Base-by-base conservation (phyloP, 2,329 filamentous ascomycete genomes). In the Hirsutella thompsonii region DNA sequence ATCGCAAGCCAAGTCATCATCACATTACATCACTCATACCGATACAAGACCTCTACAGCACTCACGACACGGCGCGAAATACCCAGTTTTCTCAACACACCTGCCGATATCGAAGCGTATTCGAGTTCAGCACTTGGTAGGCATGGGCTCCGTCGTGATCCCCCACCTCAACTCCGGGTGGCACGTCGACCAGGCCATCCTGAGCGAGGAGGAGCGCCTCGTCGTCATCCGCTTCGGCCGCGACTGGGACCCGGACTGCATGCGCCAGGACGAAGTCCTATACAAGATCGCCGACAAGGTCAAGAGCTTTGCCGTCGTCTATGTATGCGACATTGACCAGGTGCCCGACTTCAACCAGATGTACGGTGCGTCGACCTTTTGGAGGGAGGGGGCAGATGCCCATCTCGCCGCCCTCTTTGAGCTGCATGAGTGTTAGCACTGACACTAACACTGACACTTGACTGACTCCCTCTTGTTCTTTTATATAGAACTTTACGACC, bases 141-240 rank as follows among this genome's bases (percentile, higher is more conserved):
- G 19, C 46, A 76, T 76, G 72, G 87, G 88, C 53, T 94, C 88
- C 54, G 84, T 95, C 47, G 84, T 94, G 38, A 79, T 98, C 40
- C 90, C 90, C 36, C 90, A 96, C 63, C 75, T 98, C 37, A 76
- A 77, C 52, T 89, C 84, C 34, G 92, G 86, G 61, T 98, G 90
- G 92, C 92, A 98, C 63, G 92, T 98, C 56, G 92, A 96, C 70
- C 89, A 96, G 66, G 88, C 89, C 48, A 95, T 95, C 57, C 79
- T 57, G 44, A 75, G 72, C 35, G 89, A 96, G 66, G 87, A 94
- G 58, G 90, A 96, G 57, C 82, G 90, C 38, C 78, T 95, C 2
- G 87, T 94, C 11, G 81, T 94, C 34, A 94, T 96, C 59, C 82
- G 90, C 49, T 96, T 96, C 64, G 89, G 89, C 37, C 79, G 87